Base-by-base conservation (phyloP, 306 rosid genomes). In the Prunus fruticosa region DNA sequence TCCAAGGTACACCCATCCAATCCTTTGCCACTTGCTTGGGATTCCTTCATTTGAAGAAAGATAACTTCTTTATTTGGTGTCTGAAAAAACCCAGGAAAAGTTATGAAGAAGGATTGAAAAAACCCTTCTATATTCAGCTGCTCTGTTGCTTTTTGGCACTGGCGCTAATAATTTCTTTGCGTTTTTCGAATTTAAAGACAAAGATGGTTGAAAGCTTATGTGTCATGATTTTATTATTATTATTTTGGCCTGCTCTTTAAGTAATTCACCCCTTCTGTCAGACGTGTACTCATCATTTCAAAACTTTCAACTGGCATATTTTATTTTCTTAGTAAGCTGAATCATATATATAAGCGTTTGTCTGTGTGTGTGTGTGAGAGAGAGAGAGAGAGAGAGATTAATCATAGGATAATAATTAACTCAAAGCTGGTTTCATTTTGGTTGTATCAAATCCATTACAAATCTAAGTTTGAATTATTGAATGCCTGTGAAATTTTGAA, bases 1-100 rank as follows among this genome's bases (percentile, higher is more conserved):
- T 82, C 81, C 95, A 82, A 80, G 93, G 95, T 89, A 76, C 72
- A 52, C 8, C 32, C 47, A 58, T 54, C 72, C 8, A 47, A 51
- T 20, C 27, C 62, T 22, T 69, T n/a, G 41, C 57, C 52, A 45
- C 69, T 13, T 28, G 0, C 2, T 47, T 28, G 50, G 22, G 34
- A 16, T 63, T 63, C 62, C 73, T 72, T 57, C 64, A 41, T 1
- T 64, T 64, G 13, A 16, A 18, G 16, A 60, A 27, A 19, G 32
- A 58, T 11, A 27, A 22, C 25, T 57, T 56, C 41, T 23, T 43
- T 45, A 16, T 45, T 23, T 73, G 43, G 38, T 45, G 11, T 43
- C 27, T 64, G 56, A 66, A 54, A 67, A 53, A 53, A 13, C 32
- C 14, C 41, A 15, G 23, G 51, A 12, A 28, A 72, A 19, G 1